Base-by-base conservation (phyloP, 164 flowering plant genomes). In the Vitis riparia region DNA sequence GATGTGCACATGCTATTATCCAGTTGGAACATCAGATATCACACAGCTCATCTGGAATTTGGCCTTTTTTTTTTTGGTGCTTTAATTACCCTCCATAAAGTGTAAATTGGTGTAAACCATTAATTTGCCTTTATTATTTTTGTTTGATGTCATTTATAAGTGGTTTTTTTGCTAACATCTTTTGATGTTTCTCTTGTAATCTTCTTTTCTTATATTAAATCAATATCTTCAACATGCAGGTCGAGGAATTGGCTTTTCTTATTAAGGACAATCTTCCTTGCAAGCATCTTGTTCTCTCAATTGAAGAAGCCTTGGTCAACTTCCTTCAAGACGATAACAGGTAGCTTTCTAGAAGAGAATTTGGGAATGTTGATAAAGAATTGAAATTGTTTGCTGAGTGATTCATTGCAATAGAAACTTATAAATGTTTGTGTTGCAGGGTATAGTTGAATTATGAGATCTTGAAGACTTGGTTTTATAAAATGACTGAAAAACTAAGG, bases 171-270 rank as follows among this genome's bases (percentile, higher is more conserved):
- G 6, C 7, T 6, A 37, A 37, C 44, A 37, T 37, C 44, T 37
- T 23, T 37, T 37, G 44, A 37, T 37, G 7, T 55, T 9, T 64
- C 6, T 11, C 3, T 30, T 3, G 9, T 53, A 1, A 11, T 53
- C 13, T 30, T 2, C 12, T 52, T 23, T 55, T 67, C 3, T 9
- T 55, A 12, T 67, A 12, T 68, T 51, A 11, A 9, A 59, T 10
- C 19, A 27, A 23, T 10, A 17, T 56, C 29, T 3, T 29, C 5
- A 44, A 50, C 55, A 11, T 78, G 75, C 83, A 94, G 98, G 91
- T 94, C 50, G 93, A 94, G 79, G 98, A 94, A 78, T 78, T 94
- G 82, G 96, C 97, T 63, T 83, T 68, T 77, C 93, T 91, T 69
- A 75, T 91, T 52, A 90, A 85, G 78, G 94, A 90, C 68, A 94